Percentiles rank a stretch among this genome's conserved stretches.
Conservation (phyloP, 1,139 yeast species). For the Lodderomyces margitis region DNA sequence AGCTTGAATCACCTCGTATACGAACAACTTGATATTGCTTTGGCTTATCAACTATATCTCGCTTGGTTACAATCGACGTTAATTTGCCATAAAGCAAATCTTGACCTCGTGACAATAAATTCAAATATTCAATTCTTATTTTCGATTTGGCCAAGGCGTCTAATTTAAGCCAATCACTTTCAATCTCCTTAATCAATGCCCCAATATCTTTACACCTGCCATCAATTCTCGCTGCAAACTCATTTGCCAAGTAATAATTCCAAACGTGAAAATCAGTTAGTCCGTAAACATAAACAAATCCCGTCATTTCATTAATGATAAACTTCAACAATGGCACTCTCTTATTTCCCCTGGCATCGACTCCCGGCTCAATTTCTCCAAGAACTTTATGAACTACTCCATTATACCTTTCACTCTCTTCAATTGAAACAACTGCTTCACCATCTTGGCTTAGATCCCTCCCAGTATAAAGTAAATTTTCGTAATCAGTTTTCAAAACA, state of each 20-base stretch:
- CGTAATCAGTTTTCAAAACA: not conserved
- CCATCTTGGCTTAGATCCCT: not conserved
- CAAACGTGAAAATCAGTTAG: conserved; percentile 6
- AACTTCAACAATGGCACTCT: conserved; percentile 3
- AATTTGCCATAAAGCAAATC: conserved; percentile 33
- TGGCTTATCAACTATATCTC: not conserved
- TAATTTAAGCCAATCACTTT: conserved; percentile 27
- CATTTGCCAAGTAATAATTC: conserved; percentile 10
- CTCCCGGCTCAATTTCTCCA: conserved; percentile 4
- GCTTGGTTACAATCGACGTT: conserved; percentile 19
- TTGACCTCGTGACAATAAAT: conserved; percentile 28
- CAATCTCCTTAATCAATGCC: conserved; percentile 1
- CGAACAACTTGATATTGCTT: not conserved
- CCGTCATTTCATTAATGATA: conserved; percentile 4
- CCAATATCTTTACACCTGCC: not conserved
- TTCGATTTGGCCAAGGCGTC: conserved; percentile 19
- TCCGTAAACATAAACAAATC: conserved; percentile 4
- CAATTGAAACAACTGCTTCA: not conserved
- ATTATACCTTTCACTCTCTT: conserved; percentile 3
- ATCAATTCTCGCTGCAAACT: not conserved
- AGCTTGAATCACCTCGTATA: conserved; percentile 2
- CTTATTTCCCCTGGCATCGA: not conserved
- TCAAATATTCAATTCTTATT: conserved; percentile 27
- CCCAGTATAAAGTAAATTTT: conserved; percentile 1
- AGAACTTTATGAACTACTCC: not conserved